Conservation (phyloP, 2,329 filamentous ascomycete genomes). For the Lomentospora prolificans region DNA sequence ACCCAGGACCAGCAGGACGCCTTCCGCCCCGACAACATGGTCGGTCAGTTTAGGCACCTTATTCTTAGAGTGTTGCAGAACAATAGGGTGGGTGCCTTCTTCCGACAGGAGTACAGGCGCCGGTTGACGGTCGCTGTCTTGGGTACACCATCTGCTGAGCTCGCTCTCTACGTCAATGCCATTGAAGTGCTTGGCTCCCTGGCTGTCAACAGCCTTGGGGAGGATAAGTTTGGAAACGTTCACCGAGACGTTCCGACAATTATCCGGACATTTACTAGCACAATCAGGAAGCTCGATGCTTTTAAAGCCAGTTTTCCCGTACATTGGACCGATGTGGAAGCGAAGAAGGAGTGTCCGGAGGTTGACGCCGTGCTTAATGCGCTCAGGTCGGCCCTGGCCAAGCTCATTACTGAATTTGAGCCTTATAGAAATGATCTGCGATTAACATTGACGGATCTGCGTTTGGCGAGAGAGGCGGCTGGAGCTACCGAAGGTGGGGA, state of each 20-base stretch:
- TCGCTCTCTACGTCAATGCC: slow-evolving; percentile 60
- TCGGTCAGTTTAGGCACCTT: slow-evolving; percentile 36
- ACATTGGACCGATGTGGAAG: slow-evolving; percentile 72
- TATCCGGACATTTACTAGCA: slow-evolving; percentile 60
- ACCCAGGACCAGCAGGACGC: slow-evolving; percentile 45
- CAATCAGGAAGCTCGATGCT: slow-evolving; percentile 58
- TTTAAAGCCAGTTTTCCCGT: slow-evolving; percentile 50
- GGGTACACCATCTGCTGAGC: slow-evolving; percentile 62
- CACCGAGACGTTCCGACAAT: slow-evolving; percentile 68
- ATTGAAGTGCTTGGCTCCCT: slow-evolving; percentile 60
- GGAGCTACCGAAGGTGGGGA: slow-evolving; percentile 16
- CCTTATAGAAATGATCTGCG: slow-evolving; percentile 63
- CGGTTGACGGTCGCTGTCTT: slow-evolving; percentile 59
- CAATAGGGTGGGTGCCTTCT: slow-evolving; percentile 52
- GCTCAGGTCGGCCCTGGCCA: slow-evolving; percentile 54
- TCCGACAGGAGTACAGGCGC: slow-evolving; percentile 60
- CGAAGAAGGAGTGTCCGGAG: slow-evolving; percentile 46
- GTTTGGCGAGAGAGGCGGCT: slow-evolving; percentile 61
- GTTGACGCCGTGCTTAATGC: slow-evolving; percentile 60
- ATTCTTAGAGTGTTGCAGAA: slow-evolving; percentile 34
- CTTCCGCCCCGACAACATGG: slow-evolving; percentile 38
- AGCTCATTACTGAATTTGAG: slow-evolving; percentile 62
- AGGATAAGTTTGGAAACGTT: slow-evolving; percentile 82
- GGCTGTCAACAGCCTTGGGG: slow-evolving; percentile 61
- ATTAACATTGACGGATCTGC: slow-evolving; percentile 60